Evolutionary conservation across 2,329 filamentous ascomycete genomes (phyloP), one percentile per base, ranked within the genome.

Genomic region (Fusarium redolens): DNA sequence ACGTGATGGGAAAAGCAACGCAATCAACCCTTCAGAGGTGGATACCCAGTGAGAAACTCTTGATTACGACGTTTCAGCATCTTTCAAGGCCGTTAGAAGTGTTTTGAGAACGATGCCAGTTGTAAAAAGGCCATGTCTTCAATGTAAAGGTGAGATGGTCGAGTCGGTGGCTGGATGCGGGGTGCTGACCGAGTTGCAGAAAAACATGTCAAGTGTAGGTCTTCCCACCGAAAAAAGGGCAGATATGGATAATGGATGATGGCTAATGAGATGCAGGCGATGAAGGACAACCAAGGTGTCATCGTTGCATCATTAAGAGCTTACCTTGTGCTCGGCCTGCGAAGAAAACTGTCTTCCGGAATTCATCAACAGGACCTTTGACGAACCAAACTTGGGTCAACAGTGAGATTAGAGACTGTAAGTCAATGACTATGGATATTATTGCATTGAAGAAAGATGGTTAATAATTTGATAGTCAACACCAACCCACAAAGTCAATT

Each of bases 331-430:
- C 77, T 2, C 78, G 81, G 1, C 82, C 82, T 2, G 74, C 73
- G 1, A 81, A 78, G 45, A 79, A 76, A 69, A 82, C 81, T 1
- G 79, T 83, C 10, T 84, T 84, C 69, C 79, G 79, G 9, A 81
- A 83, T 47, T 78, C 80, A 15, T 79, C 81, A 0, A 73, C 76
- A 3, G 78, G 78, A 38, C 77, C 75, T 12, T 81, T 83, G 45
- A 78, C 76, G 8, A 76, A 81, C 57, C 81, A 83, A 69, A 77
- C 79, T 61, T 83, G 81, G 82, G 81, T 83, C 12, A 80, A 78
- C 12, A 82, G 79, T 45, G 76, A 79, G 35, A 78, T 80, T 1
- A 77, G 74, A 52, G 75, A 82, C 37, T 83, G 82, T 83, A 62
- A 61, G 81, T 73, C 14, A 9, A 33, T 11, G 11, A 11, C 12